Evolutionary conservation across 768 basidiomycete genomes (phyloP).

Genomic region (Phanerochaete carnosa): DNA sequence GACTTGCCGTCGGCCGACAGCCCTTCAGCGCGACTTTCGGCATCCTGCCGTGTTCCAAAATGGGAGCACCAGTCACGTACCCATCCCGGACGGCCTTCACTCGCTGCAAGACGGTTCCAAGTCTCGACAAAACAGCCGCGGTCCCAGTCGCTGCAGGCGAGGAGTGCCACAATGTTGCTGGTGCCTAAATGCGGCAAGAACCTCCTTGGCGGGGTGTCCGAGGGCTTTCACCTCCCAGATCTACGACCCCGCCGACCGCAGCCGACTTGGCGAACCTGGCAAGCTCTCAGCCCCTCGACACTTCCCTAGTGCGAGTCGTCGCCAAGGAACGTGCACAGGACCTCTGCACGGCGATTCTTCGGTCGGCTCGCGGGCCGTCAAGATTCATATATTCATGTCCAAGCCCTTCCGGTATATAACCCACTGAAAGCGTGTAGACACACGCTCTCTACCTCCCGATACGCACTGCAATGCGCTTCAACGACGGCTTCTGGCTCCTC

Average conservation of each 20-base stretch:
- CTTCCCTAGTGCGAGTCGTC: background rate
- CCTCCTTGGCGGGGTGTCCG: too few relatives aligned
- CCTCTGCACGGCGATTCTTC: background rate
- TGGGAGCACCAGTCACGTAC: too few relatives aligned
- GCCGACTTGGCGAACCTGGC: background rate
- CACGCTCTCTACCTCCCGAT: background rate
- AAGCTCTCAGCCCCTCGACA: background rate
- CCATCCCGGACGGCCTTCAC: too few relatives aligned
- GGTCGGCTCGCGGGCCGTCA: slow-evolving; percentile 4
- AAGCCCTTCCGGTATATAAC: background rate
- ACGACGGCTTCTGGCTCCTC: slow-evolving; percentile 71
- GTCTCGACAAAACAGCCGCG: too few relatives aligned
- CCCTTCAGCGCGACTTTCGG: too few relatives aligned
- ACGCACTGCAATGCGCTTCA: slow-evolving; percentile 53
- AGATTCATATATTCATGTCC: background rate
- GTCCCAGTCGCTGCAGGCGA: too few relatives aligned
- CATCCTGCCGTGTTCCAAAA: too few relatives aligned
- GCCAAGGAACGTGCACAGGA: background rate
- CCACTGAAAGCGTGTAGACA: background rate
- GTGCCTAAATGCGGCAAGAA: background rate
- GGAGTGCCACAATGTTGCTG: background rate
- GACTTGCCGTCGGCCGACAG: too few relatives aligned
- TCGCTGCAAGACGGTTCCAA: too few relatives aligned
- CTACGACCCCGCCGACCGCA: too few relatives aligned
- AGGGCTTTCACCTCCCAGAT: too few relatives aligned